Evolutionary conservation across 768 basidiomycete genomes (phyloP), one percentile per base, ranked within the genome.

Genomic region (Dentipellis sp.): DNA sequence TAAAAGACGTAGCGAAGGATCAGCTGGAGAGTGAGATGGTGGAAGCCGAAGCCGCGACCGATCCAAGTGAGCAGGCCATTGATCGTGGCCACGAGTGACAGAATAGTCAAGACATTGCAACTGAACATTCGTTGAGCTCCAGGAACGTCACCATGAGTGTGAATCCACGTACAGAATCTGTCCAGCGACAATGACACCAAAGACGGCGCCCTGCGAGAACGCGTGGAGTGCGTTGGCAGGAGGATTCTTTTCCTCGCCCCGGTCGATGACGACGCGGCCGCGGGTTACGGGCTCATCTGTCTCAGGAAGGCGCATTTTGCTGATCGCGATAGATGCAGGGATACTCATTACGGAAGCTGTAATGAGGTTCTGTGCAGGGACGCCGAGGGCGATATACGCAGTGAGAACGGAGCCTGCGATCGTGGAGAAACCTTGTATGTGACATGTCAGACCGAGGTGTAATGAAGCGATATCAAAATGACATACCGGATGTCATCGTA

Each of bases 301-400:
- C 72, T 95, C 93, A 0, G 93, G 93, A 36, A 84, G 61, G 46
- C 92, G 88, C 63, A 94, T 75, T 71, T 95, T 95, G 67, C 85
- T 88, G 64, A 95, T 93, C 2, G 92, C 81, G 67, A 95, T 94
- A 12, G 91, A 93, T 0, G 93, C 94, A 17, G 94, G 94, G 58
- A 97, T 95, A 68, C 86, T 88, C 93, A 95, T 95, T 57, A 94
- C 86, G 8, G 90, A 91, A 5, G 93, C 86, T 2, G 92, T 94
- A 63, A 93, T 75, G 21, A 92, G 75, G 65, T 88, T 93, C 68
- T 86, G 78, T 4, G 88, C 68, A 9, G 88, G 88, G 35, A 91
- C 87, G 39, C 87, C 91, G 61, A 86, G 74, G 59, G 67, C 73
- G 66, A 94, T 87, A 68, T 94, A 95, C 29, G 90, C 92, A 54